Percentiles rank a stretch among this genome's conserved stretches.
These are phyloP conservation scores for Suillus ampliporus DNA, from an alignment of 768 basidiomycete genomes.

Conservation along the genomic window DNA sequence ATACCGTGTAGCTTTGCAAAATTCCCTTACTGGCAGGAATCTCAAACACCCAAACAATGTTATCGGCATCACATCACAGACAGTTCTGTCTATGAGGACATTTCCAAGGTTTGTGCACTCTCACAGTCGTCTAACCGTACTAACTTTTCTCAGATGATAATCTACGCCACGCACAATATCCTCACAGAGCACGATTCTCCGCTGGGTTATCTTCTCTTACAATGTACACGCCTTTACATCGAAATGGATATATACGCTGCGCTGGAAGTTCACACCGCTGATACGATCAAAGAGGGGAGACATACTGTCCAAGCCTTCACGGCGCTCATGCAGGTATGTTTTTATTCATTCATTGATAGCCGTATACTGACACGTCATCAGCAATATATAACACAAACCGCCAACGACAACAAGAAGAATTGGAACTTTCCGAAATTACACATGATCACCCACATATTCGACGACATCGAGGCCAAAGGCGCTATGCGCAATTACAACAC, in stretches of 20 bases:
- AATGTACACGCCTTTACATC: slow-evolving; percentile 35
- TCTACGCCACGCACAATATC: slow-evolving; percentile 17
- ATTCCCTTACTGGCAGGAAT: slow-evolving; percentile 39
- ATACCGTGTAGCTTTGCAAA: slow-evolving; percentile 29
- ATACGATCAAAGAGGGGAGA: slow-evolving; percentile 28
- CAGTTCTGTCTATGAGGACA: slow-evolving; percentile 42
- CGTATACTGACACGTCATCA: too few relatives aligned
- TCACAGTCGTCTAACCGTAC: too few relatives aligned
- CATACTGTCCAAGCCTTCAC: slow-evolving; percentile 26
- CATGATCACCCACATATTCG: slow-evolving; percentile 35
- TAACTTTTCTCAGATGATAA: slow-evolving; percentile 14
- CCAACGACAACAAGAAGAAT: slow-evolving; percentile 18
- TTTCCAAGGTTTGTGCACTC: slow-evolving; percentile 40
- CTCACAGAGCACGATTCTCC: slow-evolving; percentile 15
- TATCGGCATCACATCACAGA: slow-evolving; percentile 37
- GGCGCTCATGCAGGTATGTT: slow-evolving; percentile 25
- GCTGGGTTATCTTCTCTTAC: slow-evolving; percentile 31
- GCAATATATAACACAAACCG: neutral
- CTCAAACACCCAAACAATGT: slow-evolving; percentile 39
- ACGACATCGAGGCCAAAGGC: slow-evolving; percentile 16
- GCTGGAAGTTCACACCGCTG: slow-evolving; percentile 38
- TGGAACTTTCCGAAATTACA: slow-evolving; percentile 43
- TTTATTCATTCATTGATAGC: too few relatives aligned
- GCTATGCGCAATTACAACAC: slow-evolving; percentile 37
- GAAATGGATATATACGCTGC: slow-evolving; percentile 37